Evolutionary conservation across 176 grass and related monocot species (phyloP), one percentile per base, ranked within the genome.

Genomic region (Musa itinerans): DNA sequence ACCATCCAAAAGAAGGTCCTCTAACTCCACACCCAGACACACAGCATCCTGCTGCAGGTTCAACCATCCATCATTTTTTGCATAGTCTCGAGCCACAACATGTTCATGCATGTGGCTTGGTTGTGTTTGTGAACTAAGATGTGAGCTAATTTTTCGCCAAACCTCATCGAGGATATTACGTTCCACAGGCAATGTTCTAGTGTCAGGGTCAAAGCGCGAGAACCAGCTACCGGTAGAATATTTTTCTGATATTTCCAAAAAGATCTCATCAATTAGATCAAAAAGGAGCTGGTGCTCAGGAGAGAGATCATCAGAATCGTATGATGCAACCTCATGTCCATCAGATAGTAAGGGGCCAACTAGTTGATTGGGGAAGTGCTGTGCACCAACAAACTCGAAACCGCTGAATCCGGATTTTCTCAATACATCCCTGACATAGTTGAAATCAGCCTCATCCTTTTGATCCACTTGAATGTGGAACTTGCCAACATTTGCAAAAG

Each of bases 11-110:
- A 78, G 12, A 17, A n/a, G 25, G 66, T 6, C 34, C 25, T 69
- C 76, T 25, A 78, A n/a, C 16, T 69, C 65, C 20, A 68, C 49
- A 12, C 76, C 65, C 19, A 78, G n/a, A 56, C 10, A 78, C 25
- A 56, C 23, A 8, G 53, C 76, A 78, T 78, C 76, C 23, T 24
- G 53, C 24, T 3, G 64, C 16, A 78, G 53, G 25, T 57, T 78
- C 53, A 69, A 69, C 76, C 76, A 78, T 56, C 76, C 65, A 8
- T 69, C 76, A 49, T 69, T 53, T 50, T 58, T 78, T 1, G 17
- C 52, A 48, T 56, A 56, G 21, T 78, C 76, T 57, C 15, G 65
- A 69, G 76, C 63, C 51, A 78, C 10, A 14, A 69, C 11, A 48
- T 20, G 2, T 69, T 69, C 52, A 69, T 21, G 4, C 8, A 56